phyloP scores from a whole-genome alignment of 1,284 basidiomycete species.

The Cryptococcus sp. region DNA sequence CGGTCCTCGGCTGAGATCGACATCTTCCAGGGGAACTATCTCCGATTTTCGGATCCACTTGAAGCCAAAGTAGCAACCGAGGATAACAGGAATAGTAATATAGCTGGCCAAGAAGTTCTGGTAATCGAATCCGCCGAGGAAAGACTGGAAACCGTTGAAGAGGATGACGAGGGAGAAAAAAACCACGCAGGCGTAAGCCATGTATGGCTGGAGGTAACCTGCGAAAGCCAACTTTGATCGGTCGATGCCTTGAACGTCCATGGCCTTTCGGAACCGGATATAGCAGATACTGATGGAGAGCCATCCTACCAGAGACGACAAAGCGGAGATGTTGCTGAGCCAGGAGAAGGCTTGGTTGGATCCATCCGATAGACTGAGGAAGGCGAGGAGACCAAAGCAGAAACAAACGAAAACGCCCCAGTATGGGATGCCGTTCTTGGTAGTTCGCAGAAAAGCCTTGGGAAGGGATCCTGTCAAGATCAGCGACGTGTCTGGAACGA shows the following conservation, averaged over 20 bases:
- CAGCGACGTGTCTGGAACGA: too few relatives aligned
- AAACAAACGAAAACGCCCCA: conserved; percentile 58
- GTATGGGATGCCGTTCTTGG: neutral
- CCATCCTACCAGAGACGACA: neutral
- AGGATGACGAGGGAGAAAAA: neutral
- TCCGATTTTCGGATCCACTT: neutral
- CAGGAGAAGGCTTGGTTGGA: conserved; percentile 64
- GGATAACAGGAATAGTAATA: conserved; percentile 10
- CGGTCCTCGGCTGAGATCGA: conserved; percentile 12
- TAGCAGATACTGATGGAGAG: conserved; percentile 12
- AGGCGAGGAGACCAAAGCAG: conserved; percentile 54
- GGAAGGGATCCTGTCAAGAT: neutral
- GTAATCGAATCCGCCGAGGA: neutral
- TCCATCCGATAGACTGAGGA: conserved; percentile 54
- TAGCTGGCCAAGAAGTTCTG: conserved; percentile 31
- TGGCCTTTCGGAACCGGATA: neutral
- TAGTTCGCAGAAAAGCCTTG: neutral
- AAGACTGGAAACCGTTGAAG: neutral
- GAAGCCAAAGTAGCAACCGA: conserved; percentile 7
- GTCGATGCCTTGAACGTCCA: neutral
- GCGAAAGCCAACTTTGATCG: neutral
- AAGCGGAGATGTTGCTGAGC: conserved; percentile 58
- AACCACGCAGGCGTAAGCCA: neutral
- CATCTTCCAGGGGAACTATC: conserved; percentile 8
- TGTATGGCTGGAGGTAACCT: neutral